Conservation (phyloP, 2,329 filamentous ascomycete genomes). For the Trichoderma sp. region DNA sequence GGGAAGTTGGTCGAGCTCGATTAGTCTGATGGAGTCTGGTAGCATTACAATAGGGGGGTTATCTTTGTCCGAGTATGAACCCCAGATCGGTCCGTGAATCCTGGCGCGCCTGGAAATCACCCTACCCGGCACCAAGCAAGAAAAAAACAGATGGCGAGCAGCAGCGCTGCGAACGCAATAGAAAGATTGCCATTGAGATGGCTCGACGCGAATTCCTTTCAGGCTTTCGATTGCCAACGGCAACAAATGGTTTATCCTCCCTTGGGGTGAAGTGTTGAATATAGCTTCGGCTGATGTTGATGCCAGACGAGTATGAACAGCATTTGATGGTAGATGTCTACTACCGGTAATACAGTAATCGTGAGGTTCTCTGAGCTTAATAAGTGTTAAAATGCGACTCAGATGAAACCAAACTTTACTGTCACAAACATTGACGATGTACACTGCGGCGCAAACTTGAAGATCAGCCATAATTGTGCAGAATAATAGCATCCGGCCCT, state of each 20-base stretch:
- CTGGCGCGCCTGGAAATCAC: not conserved
- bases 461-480: not conserved
- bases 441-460: not conserved
- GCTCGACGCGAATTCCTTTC: not conserved
- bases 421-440: not conserved
- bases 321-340: not conserved
- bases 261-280: not conserved
- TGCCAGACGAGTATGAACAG: not conserved
- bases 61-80: not conserved
- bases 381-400: not conserved
- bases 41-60: not conserved
- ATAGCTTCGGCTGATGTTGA: too few relatives aligned
- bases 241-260: not conserved
- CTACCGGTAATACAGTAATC: not conserved
- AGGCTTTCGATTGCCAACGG: not conserved
- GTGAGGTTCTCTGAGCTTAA: not conserved
- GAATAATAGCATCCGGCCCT: not conserved
- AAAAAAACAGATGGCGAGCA: not conserved
- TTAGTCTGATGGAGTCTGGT: not conserved
- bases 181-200: not conserved
- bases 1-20: not conserved
- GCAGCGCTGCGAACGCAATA: not conserved
- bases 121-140: not conserved
- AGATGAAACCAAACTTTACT: not conserved
- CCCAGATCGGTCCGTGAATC: too few relatives aligned